Conservation (phyloP, 2,329 filamentous ascomycete genomes). For the Onygenales sp. region DNA sequence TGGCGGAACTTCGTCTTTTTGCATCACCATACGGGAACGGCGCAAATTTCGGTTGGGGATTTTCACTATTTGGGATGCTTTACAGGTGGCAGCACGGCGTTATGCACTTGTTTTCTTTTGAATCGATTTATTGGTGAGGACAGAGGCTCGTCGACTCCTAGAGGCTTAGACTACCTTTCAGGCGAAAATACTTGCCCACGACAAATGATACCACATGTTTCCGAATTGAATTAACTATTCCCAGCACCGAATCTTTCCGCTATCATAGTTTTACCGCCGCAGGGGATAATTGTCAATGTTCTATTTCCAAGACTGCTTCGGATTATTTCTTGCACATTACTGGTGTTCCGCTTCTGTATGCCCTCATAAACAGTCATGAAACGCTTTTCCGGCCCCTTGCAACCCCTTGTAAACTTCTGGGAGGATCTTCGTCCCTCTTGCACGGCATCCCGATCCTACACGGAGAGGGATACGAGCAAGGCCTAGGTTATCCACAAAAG, state of each 20-base stretch:
- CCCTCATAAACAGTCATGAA: too few species aligned
- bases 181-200: not conserved
- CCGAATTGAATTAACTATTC: not conserved
- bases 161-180: not conserved
- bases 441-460: too few species aligned
- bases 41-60: not conserved
- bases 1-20: not conserved
- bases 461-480: too few species aligned
- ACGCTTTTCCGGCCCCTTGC: too few species aligned
- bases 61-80: not conserved
- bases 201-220: slow-evolving; percentile 1
- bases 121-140: not conserved
- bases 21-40: not conserved
- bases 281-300: not conserved
- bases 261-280: not conserved
- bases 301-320: too few species aligned
- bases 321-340: too few species aligned
- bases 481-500: too few species aligned
- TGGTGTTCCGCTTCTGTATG: too few species aligned
- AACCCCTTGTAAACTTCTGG: too few species aligned
- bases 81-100: not conserved
- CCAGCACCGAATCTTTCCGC: not conserved
- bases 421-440: too few species aligned
- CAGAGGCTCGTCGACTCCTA: not conserved
- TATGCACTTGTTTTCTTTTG: not conserved